Evolutionary conservation across 768 basidiomycete species (phyloP).

Genomic region (Tricholoma bakamatsutake): DNA sequence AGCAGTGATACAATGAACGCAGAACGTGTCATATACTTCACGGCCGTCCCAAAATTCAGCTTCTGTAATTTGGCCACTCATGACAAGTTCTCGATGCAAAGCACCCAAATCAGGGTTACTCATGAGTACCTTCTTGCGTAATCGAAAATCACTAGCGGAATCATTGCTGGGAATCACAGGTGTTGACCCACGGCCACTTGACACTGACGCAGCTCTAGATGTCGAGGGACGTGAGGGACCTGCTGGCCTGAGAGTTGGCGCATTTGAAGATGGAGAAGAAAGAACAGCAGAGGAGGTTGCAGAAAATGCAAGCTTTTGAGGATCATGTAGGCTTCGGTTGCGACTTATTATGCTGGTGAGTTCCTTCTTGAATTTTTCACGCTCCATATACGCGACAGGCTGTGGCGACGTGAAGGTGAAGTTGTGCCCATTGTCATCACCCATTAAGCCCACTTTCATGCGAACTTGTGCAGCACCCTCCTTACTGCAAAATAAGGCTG

Average conservation of each 20-base stretch:
- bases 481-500: slow-evolving; percentile 84
- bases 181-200: slow-evolving; percentile 45
- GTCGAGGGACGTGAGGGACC: slow-evolving; percentile 39
- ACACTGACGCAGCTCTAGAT: slow-evolving; percentile 60
- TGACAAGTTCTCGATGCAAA: slow-evolving; percentile 86
- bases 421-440: slow-evolving; percentile 70
- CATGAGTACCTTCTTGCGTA: slow-evolving; percentile 76
- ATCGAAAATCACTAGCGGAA: slow-evolving; percentile 59
- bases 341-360: slow-evolving; percentile 71
- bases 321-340: slow-evolving; percentile 47
- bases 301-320: slow-evolving; percentile 24
- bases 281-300: slow-evolving; percentile 14
- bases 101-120: slow-evolving; percentile 71
- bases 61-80: slow-evolving; percentile 80
- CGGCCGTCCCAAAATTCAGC: slow-evolving; percentile 97
- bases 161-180: slow-evolving; percentile 55
- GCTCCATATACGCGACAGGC: slow-evolving; percentile 57
- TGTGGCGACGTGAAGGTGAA: slow-evolving; percentile 76
- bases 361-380: slow-evolving; percentile 79
- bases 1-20: slow-evolving; percentile 8
- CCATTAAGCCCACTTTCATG: slow-evolving; percentile 65
- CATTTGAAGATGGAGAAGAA: slow-evolving; percentile 17
- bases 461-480: slow-evolving; percentile 75
- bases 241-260: slow-evolving; percentile 27
- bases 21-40: slow-evolving; percentile 49